A percentile compares a stretch with the other conserved stretches of the same genome.
Evolutionary conservation across 495 filamentous ascomycete species (phyloP).

Genomic region (Penicillium bialowiezense): DNA sequence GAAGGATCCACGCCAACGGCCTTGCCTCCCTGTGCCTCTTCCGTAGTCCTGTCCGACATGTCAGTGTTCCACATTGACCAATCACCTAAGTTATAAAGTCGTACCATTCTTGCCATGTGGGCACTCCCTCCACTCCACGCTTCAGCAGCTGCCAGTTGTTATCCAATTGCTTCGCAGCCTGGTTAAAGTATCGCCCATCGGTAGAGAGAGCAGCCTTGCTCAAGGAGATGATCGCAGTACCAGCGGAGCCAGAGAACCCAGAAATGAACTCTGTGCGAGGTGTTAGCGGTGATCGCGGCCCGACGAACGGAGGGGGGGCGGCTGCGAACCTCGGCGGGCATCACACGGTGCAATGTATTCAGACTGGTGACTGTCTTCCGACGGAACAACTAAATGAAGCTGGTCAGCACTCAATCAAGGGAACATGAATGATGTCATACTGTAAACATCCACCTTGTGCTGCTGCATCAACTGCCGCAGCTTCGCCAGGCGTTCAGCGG

Average conservation of each 20-base stretch:
- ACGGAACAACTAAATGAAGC: slow-evolving; percentile 75
- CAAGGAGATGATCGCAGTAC: slow-evolving; percentile 82
- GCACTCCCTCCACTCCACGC: slow-evolving; percentile 87
- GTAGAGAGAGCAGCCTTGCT: slow-evolving; percentile 90
- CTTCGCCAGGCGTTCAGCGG: slow-evolving; percentile 68
- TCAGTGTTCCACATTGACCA: slow-evolving; percentile 23
- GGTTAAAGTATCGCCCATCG: slow-evolving; percentile 98
- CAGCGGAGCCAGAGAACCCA: slow-evolving; percentile 94
- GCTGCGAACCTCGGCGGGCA: slow-evolving; percentile 70
- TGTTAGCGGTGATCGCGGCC: slow-evolving; percentile 14
- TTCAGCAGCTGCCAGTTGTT: slow-evolving; percentile 90
- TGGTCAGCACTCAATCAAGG: slow-evolving; percentile 14
- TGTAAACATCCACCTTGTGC: slow-evolving; percentile 86
- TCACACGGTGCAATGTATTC: slow-evolving; percentile 97
- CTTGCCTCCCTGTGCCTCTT: slow-evolving; percentile 81
- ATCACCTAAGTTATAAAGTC: background rate
- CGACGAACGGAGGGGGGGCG: background rate
- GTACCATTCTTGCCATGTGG: slow-evolving; percentile 97
- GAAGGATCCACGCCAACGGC: slow-evolving; percentile 89
- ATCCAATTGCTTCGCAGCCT: slow-evolving; percentile 90
- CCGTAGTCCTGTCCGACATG: slow-evolving; percentile 55
- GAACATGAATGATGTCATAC: slow-evolving; percentile 51
- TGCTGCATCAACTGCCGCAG: slow-evolving; percentile 87
- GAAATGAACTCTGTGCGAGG: slow-evolving; percentile 68
- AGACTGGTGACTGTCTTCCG: slow-evolving; percentile 95